Conservation (phyloP, 371 early-diverging fungal genomes). For the Modicella reniformis region DNA sequence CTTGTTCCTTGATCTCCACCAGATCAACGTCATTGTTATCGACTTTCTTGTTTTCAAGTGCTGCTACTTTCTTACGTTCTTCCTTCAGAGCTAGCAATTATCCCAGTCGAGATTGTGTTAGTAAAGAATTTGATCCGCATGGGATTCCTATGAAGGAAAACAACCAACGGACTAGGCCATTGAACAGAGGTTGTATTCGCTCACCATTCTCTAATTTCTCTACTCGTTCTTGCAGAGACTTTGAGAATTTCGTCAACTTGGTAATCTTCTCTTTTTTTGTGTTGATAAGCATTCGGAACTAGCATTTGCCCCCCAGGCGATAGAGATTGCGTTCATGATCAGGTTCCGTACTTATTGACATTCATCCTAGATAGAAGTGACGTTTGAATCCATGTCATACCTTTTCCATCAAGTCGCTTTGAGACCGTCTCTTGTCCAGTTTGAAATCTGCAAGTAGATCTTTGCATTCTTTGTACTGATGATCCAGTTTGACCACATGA, state of each 20-base stretch:
- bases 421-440: conserved; percentile 16
- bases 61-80: conserved; percentile 24
- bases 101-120: neutral
- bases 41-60: conserved; percentile 13
- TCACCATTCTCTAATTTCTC: conserved; percentile 29
- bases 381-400: conserved; percentile 9
- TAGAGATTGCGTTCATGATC: neutral
- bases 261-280: conserved; percentile 40
- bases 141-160: too few relatives aligned
- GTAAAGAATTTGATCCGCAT: neutral
- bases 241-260: conserved; percentile 9
- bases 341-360: neutral
- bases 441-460: conserved; percentile 20
- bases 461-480: conserved; percentile 30
- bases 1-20: conserved; percentile 22
- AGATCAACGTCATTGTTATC: conserved; percentile 8
- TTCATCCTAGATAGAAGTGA: too few relatives aligned
- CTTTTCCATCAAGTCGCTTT: conserved; percentile 38
- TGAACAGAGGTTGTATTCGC: neutral
- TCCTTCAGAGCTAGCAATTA: conserved; percentile 24
- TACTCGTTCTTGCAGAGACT: conserved; percentile 12
- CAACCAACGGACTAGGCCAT: too few relatives aligned
- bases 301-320: neutral
- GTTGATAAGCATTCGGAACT: conserved; percentile 40
- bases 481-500: conserved; percentile 14